Percentiles rank a stretch among this genome's conserved stretches.
phyloP scores from a whole-genome alignment of 495 filamentous ascomycete species.

The Tuber aestivum region DNA sequence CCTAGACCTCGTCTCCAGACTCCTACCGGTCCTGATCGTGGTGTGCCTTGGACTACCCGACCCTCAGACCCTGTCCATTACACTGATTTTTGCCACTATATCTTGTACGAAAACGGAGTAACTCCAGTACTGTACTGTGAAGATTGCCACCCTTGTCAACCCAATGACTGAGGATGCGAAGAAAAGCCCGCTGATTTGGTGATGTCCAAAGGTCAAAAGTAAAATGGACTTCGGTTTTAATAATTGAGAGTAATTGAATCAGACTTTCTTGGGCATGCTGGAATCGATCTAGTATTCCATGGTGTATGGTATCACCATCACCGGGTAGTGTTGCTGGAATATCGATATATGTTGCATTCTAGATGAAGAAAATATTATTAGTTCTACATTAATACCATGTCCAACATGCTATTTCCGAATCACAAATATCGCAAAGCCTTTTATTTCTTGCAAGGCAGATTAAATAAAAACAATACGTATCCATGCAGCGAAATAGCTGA shows the following conservation, averaged over 20 bases:
- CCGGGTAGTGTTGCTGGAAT: not conserved
- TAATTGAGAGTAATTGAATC: not conserved
- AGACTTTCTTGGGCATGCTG: not conserved
- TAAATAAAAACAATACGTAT: no score
- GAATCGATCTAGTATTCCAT: not conserved
- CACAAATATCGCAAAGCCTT: no score
- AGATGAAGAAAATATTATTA: no score
- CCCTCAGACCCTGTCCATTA: no score
- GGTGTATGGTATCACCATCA: not conserved
- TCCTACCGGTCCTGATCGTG: no score
- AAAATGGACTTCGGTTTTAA: not conserved
- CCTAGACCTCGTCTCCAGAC: no score
- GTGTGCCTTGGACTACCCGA: no score
- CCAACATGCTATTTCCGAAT: no score
- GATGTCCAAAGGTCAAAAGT: not conserved
- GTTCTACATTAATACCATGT: no score
- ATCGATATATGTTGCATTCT: not conserved
- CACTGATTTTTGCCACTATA: slow-evolving; percentile 26
- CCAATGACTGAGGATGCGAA: not conserved
- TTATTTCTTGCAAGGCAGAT: no score
- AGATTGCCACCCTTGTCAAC: not conserved
- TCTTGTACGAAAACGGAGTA: not conserved
- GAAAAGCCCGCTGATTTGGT: not conserved
- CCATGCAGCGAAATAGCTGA: no score
- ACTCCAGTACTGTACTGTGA: not conserved